Base-by-base conservation (phyloP, 116 monocot genomes). In the Posidonia oceanica region DNA sequence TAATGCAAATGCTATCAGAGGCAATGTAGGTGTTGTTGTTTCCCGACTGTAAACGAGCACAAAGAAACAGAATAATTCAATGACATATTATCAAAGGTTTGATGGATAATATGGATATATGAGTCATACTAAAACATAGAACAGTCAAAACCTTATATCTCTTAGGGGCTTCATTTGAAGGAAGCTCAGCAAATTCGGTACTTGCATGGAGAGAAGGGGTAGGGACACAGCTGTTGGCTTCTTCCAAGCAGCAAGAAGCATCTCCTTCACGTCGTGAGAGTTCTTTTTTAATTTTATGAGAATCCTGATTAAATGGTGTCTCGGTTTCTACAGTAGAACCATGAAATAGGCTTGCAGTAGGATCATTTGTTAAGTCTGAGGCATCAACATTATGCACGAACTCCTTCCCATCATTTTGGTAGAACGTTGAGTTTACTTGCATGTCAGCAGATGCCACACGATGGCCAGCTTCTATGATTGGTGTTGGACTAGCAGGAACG, bases 1-100 rank as follows among this genome's bases (percentile, higher is more conserved):
- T 57, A 51, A 18, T 52, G 20, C 10, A 23, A 18, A 39, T 36
- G 69, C 16, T 78, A 70, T 68, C 59, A 3, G 76, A 75, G 36
- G 72, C 17, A 73, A 39, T 66, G 68, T 39, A 22, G 53, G 58
- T 76, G 41, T 69, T 68, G 42, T 72, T 68, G 42, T n/a, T 78
- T 76, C 64, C 76, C 39, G 59, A 69, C 90, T 90, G 84, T 63
- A 82, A 74, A 18, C 44, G 72, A 38, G 22, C 76, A 39, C 63
- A 23, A 44, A 20, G 64, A 39, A 68, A 13, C 12, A 16, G 17
- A 23, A 53, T 1, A 67, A 20, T 39, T 64, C 14, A 64, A 64
- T 64, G 64, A 40, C 11, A 29, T 61, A 29, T 14, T 40, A 38
- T 7, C 21, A 64, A 64, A 41, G 13, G 64, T 13, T 41, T 64